phyloP scores from a whole-genome alignment of 768 basidiomycete genomes.

The Tremella yokohamensis region DNA sequence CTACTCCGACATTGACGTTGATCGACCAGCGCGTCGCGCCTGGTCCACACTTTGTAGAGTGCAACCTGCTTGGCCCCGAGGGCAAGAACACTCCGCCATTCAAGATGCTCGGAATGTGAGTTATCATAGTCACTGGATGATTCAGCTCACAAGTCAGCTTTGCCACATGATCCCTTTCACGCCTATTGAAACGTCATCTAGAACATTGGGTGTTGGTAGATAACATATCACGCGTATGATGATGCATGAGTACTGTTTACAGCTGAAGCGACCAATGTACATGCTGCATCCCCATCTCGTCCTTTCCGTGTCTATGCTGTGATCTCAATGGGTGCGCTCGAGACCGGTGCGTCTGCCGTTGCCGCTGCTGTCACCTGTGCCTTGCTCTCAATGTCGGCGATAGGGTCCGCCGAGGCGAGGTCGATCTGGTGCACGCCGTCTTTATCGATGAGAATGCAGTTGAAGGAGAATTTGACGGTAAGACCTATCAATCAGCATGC shows the following conservation, averaged over 20 bases:
- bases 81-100: constrained; percentile 66
- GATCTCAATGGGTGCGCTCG: constrained; percentile 33
- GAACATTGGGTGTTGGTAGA: background rate
- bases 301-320: constrained; percentile 3
- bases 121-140: background rate
- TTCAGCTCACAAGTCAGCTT: constrained; percentile 12
- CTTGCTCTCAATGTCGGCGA: constrained; percentile 20
- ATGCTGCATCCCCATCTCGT: constrained; percentile 4
- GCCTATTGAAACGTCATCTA: background rate
- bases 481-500: constrained; percentile 28
- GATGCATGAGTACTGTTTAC: too few species aligned
- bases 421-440: constrained; percentile 80
- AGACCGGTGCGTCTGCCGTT: constrained; percentile 9
- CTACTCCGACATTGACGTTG: constrained; percentile 70
- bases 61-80: constrained; percentile 73
- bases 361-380: constrained; percentile 12
- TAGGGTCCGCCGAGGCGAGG: constrained; percentile 49
- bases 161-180: constrained; percentile 13
- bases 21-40: constrained; percentile 79
- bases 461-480: constrained; percentile 62
- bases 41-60: constrained; percentile 87
- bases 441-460: constrained; percentile 86
- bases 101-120: constrained; percentile 76
- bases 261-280: constrained; percentile 2
- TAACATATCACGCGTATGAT: background rate